Base-by-base conservation (phyloP, 495 filamentous ascomycete species). In the Saxophila tyrrhenica region DNA sequence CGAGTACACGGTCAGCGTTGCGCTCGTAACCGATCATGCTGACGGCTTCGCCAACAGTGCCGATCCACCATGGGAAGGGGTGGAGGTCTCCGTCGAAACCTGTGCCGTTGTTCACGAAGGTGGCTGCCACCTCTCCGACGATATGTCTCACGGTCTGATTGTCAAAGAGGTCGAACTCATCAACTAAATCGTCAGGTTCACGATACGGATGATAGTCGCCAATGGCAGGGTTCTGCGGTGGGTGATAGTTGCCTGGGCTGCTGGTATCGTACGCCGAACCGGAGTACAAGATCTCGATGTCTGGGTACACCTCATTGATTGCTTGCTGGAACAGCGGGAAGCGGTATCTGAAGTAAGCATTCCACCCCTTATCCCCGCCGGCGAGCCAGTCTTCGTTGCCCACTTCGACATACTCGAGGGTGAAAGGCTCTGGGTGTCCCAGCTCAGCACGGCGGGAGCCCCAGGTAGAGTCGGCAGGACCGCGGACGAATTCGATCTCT, bases 21-120 rank as follows among this genome's bases (percentile, higher is more conserved):
- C 81, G 71, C 65, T 87, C 83, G 48, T 78, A 72, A 22, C 80
- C 82, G 39, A 87, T 73, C 58, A 83, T 72, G 56, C 77, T 82
- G 20, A 85, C 75, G 1, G 80, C 81, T 59, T 87, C 82, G 24
- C 69, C 75, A 42, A 85, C 77, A 38, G 75, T 72, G 25, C 75
- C 78, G 51, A 72, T 73, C 77, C 77, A 83, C 64, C 67, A 67
- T 2, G 58, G 61, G 39, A 70, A 70, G 16, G 54, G 58, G 25
- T 53, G 48, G 41, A 48, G 24, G 23, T 22, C 11, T 3, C 45
- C 45, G 23, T 44, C 41, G 7, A 5, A 44, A 3, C n/a, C 16
- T n/a, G 19, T 44, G 19, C 41, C 41, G 41, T 75, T 74, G 2
- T 75, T 72, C 15, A 78, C 45, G 20, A 59, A 74, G 5, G 75